These are phyloP conservation scores for Pyrenochaeta sp. DNA, from an alignment of 2,329 filamentous ascomycete species.

Conservation along the genomic window DNA sequence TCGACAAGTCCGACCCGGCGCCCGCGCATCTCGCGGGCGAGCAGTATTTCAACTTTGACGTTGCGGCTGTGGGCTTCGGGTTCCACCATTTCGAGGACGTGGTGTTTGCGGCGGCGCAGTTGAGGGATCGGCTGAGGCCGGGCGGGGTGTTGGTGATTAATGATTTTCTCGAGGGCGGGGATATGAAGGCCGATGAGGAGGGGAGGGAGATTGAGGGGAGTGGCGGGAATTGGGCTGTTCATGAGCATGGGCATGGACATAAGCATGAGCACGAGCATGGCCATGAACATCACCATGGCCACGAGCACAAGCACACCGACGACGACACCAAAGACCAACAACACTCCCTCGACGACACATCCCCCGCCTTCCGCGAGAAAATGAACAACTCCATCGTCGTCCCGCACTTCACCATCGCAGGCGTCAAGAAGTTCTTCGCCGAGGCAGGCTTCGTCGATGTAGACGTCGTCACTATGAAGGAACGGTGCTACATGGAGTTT, in stretches of 20 bases:
- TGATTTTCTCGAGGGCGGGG: conserved; percentile 69
- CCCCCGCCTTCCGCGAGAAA: conserved; percentile 27
- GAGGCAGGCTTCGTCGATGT: conserved; percentile 68
- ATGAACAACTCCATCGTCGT: conserved; percentile 66
- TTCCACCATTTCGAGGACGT: conserved; percentile 66
- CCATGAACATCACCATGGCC: conserved; percentile 15
- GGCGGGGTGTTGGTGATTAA: conserved; percentile 73
- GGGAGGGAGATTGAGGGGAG: conserved; percentile 30
- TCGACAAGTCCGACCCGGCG: conserved; percentile 32
- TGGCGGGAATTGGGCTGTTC: conserved; percentile 32
- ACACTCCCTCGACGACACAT: conserved; percentile 10
- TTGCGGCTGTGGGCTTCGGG: conserved; percentile 52
- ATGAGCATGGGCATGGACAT: conserved; percentile 23
- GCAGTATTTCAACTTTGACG: conserved; percentile 51
- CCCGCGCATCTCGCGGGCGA: conserved; percentile 29
- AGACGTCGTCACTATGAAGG: conserved; percentile 61
- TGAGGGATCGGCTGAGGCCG: conserved; percentile 68
- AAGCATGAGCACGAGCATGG: conserved; percentile 15
- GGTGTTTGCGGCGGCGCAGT: conserved; percentile 62
- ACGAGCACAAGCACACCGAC: conserved; percentile 14
- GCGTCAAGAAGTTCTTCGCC: conserved; percentile 67
- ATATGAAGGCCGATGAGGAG: conserved; percentile 35
- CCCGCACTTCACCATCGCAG: conserved; percentile 69
- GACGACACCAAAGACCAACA: conserved; percentile 9
- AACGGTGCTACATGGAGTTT: conserved; percentile 57